Conservation (phyloP, 177 flowering plant genomes). For the Vitis hybrid region DNA sequence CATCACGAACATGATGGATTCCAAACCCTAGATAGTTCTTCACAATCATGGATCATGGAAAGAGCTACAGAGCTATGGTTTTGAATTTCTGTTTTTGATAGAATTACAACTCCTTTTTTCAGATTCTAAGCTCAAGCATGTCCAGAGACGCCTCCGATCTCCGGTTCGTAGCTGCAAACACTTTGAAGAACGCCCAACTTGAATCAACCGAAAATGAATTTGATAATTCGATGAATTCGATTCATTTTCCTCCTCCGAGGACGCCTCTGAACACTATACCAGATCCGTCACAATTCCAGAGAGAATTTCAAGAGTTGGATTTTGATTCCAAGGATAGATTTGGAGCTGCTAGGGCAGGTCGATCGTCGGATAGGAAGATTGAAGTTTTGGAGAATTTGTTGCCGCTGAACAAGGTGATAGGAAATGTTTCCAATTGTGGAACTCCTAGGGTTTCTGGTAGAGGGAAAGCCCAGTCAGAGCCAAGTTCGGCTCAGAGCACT, state of each 20-base stretch:
- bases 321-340: conserved; percentile 18
- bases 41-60: not conserved
- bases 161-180: conserved; percentile 14
- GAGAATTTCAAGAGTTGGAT: conserved; percentile 19
- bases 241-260: conserved; percentile 40
- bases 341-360: conserved; percentile 5
- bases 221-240: conserved; percentile 18
- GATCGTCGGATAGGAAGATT: conserved; percentile 16
- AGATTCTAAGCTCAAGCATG: conserved; percentile 9
- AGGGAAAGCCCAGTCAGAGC: conserved; percentile 44
- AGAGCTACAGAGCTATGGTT: not conserved
- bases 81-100: not conserved
- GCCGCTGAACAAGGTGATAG: not conserved
- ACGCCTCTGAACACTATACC: conserved; percentile 60
- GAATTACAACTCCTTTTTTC: not conserved
- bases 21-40: too few species aligned
- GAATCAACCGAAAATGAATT: conserved; percentile 54
- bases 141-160: conserved; percentile 15
- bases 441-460: conserved; percentile 36
- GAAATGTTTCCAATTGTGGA: conserved; percentile 7
- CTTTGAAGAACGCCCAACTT: conserved; percentile 9
- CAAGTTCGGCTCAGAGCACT: conserved; percentile 55
- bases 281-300: conserved; percentile 54
- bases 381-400: conserved; percentile 15
- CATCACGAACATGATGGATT: too few species aligned